Evolutionary conservation across 1,284 basidiomycete species (phyloP).

Genomic region (Naganishia albida): DNA sequence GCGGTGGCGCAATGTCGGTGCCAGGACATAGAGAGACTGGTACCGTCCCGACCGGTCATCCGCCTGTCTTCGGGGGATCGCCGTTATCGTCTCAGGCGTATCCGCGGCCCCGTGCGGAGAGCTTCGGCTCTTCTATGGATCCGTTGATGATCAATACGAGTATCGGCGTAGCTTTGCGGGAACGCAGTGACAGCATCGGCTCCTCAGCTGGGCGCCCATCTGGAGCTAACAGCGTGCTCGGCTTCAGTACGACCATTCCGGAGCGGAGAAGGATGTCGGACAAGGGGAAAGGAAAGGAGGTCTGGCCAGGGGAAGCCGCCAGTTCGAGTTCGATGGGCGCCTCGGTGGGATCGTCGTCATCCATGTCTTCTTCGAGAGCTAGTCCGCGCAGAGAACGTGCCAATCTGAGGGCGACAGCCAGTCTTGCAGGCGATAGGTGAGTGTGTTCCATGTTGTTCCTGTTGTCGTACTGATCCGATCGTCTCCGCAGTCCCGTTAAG

Average conservation of each 20-base stretch:
- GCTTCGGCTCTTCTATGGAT: conserved; percentile 22
- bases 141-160: background rate
- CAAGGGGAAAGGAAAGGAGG: conserved; percentile 16
- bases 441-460: background rate
- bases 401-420: conserved; percentile 4
- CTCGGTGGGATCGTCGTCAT: conserved; percentile 3
- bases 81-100: conserved; percentile 19
- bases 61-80: conserved; percentile 16
- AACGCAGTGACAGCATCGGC: conserved; percentile 26
- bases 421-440: conserved; percentile 23
- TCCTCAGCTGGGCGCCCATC: background rate
- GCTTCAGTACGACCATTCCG: conserved; percentile 2
- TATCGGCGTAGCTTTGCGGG: background rate
- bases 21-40: conserved; percentile 6
- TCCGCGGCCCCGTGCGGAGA: conserved; percentile 17
- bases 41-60: background rate
- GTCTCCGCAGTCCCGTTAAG: background rate
- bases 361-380: conserved; percentile 5
- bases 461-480: background rate
- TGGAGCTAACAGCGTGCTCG: conserved; percentile 2
- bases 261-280: conserved; percentile 3
- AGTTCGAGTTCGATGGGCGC: background rate
- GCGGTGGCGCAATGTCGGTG: conserved; percentile 10
- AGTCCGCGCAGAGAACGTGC: conserved; percentile 17
- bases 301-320: conserved; percentile 5